Evolutionary conservation across 768 basidiomycete species (phyloP).

Genomic region (Hysterangium stoloniferum): DNA sequence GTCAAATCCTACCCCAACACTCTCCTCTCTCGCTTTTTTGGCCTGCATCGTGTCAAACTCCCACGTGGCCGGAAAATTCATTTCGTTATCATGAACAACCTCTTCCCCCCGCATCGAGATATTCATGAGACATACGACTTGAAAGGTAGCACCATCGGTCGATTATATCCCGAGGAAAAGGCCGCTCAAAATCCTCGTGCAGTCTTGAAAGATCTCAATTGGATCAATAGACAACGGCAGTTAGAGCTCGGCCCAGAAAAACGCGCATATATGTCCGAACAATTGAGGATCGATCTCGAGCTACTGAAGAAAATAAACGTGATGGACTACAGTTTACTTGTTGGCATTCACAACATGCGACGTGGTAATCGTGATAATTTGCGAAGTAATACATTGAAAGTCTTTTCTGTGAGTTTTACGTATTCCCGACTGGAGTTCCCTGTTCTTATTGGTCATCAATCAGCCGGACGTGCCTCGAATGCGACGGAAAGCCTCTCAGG

Average conservation of each 20-base stretch:
- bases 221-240: constrained; percentile 72
- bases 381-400: constrained; percentile 81
- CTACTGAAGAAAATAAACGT: constrained; percentile 76
- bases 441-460: not conserved
- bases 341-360: constrained; percentile 89
- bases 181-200: constrained; percentile 72
- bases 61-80: constrained; percentile 93
- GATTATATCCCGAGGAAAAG: constrained; percentile 82
- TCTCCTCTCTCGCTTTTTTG: constrained; percentile 89
- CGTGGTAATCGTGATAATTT: constrained; percentile 90
- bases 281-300: constrained; percentile 80
- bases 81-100: constrained; percentile 99
- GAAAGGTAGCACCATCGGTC: constrained; percentile 89
- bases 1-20: constrained; percentile 90
- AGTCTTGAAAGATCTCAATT: constrained; percentile 93
- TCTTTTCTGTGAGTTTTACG: constrained; percentile 68
- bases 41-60: constrained; percentile 94
- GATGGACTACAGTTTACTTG: constrained; percentile 94
- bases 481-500: constrained; percentile 52
- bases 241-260: constrained; percentile 97
- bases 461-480: constrained; percentile 66
- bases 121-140: constrained; percentile 97
- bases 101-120: constrained; percentile 96
- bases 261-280: constrained; percentile 81
- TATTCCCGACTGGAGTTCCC: not conserved